These are phyloP conservation scores for Antitrichia curtipendula DNA, from an alignment of 225 moss, liverwort and hornwort genomes.

Conservation along the genomic window DNA sequence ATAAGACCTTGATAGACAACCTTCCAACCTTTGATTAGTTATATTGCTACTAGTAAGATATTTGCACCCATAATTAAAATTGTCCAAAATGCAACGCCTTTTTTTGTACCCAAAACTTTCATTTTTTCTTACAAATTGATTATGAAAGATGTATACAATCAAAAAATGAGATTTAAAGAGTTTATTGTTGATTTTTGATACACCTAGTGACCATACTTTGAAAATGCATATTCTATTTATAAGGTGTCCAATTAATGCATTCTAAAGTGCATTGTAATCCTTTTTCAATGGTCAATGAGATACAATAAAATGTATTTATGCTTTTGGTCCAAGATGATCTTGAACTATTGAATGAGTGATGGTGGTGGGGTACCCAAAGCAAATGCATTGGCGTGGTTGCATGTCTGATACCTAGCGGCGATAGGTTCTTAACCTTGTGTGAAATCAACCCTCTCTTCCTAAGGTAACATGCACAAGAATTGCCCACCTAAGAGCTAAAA, in stretches of 20 bases:
- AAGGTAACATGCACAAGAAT: too few species aligned
- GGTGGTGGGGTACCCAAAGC: too few species aligned
- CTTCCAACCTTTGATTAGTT: not conserved
- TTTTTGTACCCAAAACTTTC: not conserved
- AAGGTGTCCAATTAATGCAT: not conserved
- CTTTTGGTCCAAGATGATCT: too few species aligned
- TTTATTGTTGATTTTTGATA: not conserved
- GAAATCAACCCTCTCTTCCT: too few species aligned
- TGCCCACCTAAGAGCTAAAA: too few species aligned
- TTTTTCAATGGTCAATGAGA: not conserved
- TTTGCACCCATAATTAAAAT: not conserved
- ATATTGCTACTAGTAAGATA: not conserved
- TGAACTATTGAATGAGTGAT: too few species aligned
- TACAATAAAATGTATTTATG: not conserved
- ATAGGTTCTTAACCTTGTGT: too few species aligned
- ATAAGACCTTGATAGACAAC: not conserved
- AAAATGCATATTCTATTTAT: not conserved
- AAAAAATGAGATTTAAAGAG: not conserved
- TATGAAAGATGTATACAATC: not conserved
- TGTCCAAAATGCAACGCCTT: rapidly evolving
- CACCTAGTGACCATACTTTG: not conserved
- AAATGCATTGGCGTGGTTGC: too few species aligned
- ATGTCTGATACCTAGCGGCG: too few species aligned
- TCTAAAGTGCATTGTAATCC: not conserved
- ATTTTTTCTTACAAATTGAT: not conserved